Conservation (phyloP, 1,139 yeast species). For the Torulaspora globosa region DNA sequence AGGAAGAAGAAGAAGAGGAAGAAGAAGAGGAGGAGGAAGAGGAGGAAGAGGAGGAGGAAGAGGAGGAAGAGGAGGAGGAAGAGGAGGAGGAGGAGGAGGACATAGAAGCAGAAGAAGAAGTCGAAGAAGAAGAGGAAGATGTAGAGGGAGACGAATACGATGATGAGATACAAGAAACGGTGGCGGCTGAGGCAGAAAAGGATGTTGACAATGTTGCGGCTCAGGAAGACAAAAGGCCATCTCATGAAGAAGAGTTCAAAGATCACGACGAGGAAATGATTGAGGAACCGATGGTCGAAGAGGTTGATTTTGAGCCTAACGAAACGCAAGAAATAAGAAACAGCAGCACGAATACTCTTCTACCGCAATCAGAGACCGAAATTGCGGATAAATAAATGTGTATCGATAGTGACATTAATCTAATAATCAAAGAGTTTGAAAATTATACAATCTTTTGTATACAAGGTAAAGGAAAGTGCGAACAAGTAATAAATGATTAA, state of each 20-base stretch:
- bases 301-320: background rate
- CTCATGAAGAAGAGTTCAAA: background rate
- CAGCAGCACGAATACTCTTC: background rate
- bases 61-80: constrained; percentile 16
- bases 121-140: constrained; percentile 9
- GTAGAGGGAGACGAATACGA: constrained; percentile 10
- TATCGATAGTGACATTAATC: constrained; percentile 3
- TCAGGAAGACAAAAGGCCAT: background rate
- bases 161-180: constrained; percentile 10
- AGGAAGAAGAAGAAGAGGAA: constrained; percentile 17
- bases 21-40: constrained; percentile 17
- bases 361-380: background rate
- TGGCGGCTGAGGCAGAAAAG: constrained; percentile 3
- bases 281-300: background rate
- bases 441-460: constrained; percentile 17
- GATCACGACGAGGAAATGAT: background rate
- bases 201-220: constrained; percentile 4
- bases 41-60: constrained; percentile 19
- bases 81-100: constrained; percentile 13
- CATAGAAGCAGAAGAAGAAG: constrained; percentile 10
- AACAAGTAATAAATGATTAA: constrained; percentile 8
- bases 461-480: constrained; percentile 13
- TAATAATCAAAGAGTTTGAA: constrained; percentile 13
- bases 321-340: background rate
- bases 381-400: background rate